Base-by-base conservation (phyloP, 495 filamentous ascomycete genomes). In the Trichoderma orchidacearum region DNA sequence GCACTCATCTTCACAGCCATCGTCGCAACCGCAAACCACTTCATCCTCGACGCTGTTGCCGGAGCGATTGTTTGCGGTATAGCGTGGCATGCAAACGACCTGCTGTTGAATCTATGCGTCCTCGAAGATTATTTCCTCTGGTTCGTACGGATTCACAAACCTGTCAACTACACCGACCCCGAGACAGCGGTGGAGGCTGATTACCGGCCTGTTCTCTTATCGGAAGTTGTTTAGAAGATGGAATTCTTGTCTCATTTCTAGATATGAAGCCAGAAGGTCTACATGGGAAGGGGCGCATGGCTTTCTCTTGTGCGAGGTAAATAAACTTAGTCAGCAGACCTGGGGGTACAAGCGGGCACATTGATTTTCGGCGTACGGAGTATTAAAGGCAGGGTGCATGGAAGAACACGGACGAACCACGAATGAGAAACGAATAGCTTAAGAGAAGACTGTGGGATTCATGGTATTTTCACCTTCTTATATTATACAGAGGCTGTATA, bases 21-120 rank as follows among this genome's bases (percentile, higher is more conserved):
- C 57, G 71, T 88, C 17, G 81, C 85, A 12, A 89, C 84, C 0
- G 85, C 85, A 31, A 89, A 88, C 62, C 86, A 89, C 63, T 84
- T 84, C 61, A 76, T 86, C 54, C 72, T 89, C 17, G 86, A 89
- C 65, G 85, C 84, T 1, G 74, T 85, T 25, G 85, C 80, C 2
- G 86, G 85, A 9, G 78, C 80, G 4, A 54, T 52, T 15, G 64
- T 62, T 21, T 68, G 65, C 58, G 5, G 61, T 4, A 18, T 68
- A 8, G 64, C 65, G 18, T 68, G 65, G 65, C 59, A 64, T 30
- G 59, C 57, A 27, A 68, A 68, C 55, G 45, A 48, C 30, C 17
- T 61, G 5, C 53, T 68, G 36, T 57, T 68, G 23, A 68, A 68
- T 54, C 57, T 68, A 17, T 32, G 66, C 23, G 51, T 61, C 21